Percentiles rank a stretch among this genome's conserved stretches.
Conservation (phyloP, 768 basidiomycete species). For the Auriculariales sp. region DNA sequence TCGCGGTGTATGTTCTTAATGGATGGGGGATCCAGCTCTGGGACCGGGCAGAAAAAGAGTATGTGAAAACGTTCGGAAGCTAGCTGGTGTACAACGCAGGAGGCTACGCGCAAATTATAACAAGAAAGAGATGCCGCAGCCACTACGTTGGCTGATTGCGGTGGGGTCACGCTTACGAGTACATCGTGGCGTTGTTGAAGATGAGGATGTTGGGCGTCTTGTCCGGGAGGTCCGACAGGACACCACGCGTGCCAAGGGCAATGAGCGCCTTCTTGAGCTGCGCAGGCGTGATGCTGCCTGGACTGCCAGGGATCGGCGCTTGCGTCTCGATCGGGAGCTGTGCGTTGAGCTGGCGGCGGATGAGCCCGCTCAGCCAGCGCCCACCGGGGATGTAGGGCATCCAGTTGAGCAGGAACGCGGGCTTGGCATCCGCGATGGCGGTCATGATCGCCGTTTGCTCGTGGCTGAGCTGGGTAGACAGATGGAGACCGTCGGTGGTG, state of each 20-base stretch:
- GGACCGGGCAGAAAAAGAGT: no score
- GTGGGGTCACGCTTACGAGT: background rate
- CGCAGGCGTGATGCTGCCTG: conserved; percentile 38
- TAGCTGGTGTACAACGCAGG: no score
- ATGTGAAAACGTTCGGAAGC: no score
- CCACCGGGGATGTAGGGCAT: no score
- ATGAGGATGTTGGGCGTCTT: conserved; percentile 58
- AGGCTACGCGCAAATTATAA: no score
- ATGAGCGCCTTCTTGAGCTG: conserved; percentile 69
- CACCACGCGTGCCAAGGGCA: conserved; percentile 35
- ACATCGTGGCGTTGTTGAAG: conserved; percentile 64
- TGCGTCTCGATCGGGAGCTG: conserved; percentile 14
- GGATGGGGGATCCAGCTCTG: no score
- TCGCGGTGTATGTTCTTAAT: no score
- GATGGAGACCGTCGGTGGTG: conserved; percentile 16
- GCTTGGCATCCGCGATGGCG: conserved; percentile 27
- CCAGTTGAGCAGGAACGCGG: conserved; percentile 40
- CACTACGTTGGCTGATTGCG: no score
- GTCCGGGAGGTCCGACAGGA: conserved; percentile 35
- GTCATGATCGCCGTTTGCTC: no score
- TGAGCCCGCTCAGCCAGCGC: conserved; percentile 2
- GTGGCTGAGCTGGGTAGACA: conserved; percentile 8
- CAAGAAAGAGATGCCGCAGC: no score
- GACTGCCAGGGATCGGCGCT: conserved; percentile 27
- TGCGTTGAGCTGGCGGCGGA: conserved; percentile 5